Conservation (phyloP, 2,329 filamentous ascomycete genomes). For the Endocalyx cinctus region DNA sequence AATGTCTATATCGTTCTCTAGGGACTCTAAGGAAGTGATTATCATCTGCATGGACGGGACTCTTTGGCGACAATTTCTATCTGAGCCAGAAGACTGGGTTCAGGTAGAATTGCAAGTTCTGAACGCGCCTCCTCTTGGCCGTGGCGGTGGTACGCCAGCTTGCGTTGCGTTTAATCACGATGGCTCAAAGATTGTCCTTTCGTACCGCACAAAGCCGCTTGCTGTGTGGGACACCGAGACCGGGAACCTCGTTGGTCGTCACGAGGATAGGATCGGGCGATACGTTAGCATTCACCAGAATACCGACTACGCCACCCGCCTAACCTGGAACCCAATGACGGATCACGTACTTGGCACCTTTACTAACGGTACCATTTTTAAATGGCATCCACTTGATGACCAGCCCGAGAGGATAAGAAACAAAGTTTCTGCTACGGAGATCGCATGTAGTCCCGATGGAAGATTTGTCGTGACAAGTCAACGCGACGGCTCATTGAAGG, state of each 20-base stretch:
- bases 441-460: constrained; percentile 1
- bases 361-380: background rate
- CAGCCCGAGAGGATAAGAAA: background rate
- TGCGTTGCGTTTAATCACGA: constrained; percentile 1
- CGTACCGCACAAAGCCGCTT: background rate
- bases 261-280: background rate
- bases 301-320: background rate
- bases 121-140: background rate
- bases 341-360: background rate
- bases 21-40: background rate
- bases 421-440: background rate
- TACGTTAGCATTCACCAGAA: background rate
- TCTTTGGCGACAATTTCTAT: background rate
- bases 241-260: background rate
- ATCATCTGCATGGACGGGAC: background rate
- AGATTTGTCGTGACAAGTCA: constrained; percentile 1
- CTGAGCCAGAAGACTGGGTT: background rate
- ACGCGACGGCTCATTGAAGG: background rate
- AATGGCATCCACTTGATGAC: constrained; percentile 1
- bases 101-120: background rate
- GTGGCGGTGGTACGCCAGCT: background rate
- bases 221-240: background rate
- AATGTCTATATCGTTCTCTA: background rate
- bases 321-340: constrained; percentile 1
- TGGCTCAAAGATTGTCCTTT: background rate